Percentiles rank a stretch among this genome's conserved stretches.
These are phyloP conservation scores for Spinacia oleracea DNA, from an alignment of 179 eudicot species.

Conservation along the genomic window DNA sequence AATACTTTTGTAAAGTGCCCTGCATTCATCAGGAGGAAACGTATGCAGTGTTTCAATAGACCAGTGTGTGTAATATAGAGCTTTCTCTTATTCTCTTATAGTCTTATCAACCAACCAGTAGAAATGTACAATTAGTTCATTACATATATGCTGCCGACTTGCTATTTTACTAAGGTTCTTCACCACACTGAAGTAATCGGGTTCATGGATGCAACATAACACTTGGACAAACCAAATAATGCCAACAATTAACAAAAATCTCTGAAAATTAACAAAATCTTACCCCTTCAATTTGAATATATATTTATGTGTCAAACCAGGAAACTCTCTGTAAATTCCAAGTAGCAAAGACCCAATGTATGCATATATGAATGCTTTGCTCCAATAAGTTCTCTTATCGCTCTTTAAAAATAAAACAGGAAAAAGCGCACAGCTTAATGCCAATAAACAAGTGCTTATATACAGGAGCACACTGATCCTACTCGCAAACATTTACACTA, in stretches of 20 bases:
- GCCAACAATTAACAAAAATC: not conserved
- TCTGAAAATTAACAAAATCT: not conserved
- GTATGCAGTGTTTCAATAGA: constrained; percentile 23
- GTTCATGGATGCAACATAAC: not conserved
- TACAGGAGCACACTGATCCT: not conserved
- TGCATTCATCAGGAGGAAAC: constrained; percentile 21
- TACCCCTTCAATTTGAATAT: not conserved
- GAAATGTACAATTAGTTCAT: not conserved
- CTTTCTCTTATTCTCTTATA: not conserved
- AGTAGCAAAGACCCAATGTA: not conserved
- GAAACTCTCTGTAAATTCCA: not conserved
- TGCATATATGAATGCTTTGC: not conserved
- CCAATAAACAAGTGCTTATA: not conserved
- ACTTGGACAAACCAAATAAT: not conserved
- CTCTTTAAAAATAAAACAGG: not conserved
- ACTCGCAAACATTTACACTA: not conserved
- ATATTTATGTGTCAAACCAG: constrained; percentile 2
- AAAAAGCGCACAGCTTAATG: not conserved
- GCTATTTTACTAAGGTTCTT: not conserved
- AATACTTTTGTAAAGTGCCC: constrained; percentile 28
- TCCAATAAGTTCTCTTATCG: not conserved
- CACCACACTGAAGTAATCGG: not conserved
- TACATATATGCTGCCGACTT: not conserved
- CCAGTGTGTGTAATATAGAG: constrained; percentile 30
- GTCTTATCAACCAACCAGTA: not conserved